Evolutionary conservation across 768 basidiomycete genomes (phyloP).

Genomic region (Pulveroboletus sp.): DNA sequence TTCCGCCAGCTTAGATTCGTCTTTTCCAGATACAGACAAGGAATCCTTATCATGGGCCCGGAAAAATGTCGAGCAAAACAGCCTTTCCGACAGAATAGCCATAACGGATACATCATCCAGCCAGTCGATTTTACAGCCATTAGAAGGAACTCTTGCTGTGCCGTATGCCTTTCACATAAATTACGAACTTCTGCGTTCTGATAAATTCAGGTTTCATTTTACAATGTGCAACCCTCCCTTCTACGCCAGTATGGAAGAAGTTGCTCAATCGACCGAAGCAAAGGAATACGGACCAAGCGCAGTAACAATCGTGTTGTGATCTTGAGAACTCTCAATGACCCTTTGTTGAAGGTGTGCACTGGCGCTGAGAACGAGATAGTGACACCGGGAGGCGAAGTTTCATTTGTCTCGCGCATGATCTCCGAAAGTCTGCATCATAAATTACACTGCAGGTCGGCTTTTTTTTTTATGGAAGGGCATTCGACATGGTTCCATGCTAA

Average conservation of each 20-base stretch:
- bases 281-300: constrained; percentile 71
- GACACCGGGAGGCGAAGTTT: constrained; percentile 78
- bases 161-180: constrained; percentile 2
- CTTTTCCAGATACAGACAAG: constrained; percentile 62
- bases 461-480: background rate
- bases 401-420: constrained; percentile 76
- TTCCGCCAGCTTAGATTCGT: background rate
- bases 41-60: constrained; percentile 53
- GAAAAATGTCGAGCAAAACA: constrained; percentile 56
- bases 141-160: constrained; percentile 10
- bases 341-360: constrained; percentile 63
- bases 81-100: constrained; percentile 46
- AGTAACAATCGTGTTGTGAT: constrained; percentile 39
- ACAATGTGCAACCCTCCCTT: constrained; percentile 98
- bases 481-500: background rate
- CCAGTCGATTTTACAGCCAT: constrained; percentile 42
- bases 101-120: constrained; percentile 38
- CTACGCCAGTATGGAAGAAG: constrained; percentile 72
- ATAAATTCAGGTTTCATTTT: constrained; percentile 54
- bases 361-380: constrained; percentile 88
- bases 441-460: constrained; percentile 53
- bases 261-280: constrained; percentile 48
- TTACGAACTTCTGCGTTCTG: background rate
- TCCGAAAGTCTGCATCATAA: constrained; percentile 56
- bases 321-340: background rate